Percentiles rank a stretch among this genome's conserved stretches.
Conservation (phyloP, 768 basidiomycete genomes). For the Russula vinacea region DNA sequence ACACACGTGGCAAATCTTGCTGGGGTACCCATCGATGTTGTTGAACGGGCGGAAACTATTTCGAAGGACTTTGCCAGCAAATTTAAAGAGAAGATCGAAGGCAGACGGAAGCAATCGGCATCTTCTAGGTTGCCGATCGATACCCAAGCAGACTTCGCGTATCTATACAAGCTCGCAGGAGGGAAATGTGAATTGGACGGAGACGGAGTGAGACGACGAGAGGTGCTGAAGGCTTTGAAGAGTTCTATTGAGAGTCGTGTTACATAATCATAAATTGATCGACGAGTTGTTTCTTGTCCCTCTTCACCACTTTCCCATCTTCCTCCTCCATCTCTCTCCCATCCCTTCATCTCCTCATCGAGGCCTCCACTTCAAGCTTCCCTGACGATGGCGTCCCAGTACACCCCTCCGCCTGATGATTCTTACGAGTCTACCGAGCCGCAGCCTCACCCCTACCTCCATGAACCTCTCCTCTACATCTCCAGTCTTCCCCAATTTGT, state of each 20-base stretch:
- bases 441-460: conserved; percentile 76
- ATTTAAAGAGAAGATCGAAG: conserved; percentile 77
- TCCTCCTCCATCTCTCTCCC: not conserved
- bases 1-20: conserved; percentile 95
- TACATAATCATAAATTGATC: conserved; percentile 29
- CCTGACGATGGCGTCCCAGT: conserved; percentile 23
- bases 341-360: not conserved
- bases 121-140: conserved; percentile 67
- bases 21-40: conserved; percentile 81
- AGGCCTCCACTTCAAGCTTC: not conserved
- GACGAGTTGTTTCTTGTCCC: conserved; percentile 16
- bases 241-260: conserved; percentile 35
- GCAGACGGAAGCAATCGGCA: conserved; percentile 53
- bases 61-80: conserved; percentile 84
- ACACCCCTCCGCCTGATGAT: conserved; percentile 26
- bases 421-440: conserved; percentile 28
- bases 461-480: conserved; percentile 79
- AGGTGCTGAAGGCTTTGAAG: conserved; percentile 56
- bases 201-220: conserved; percentile 50
- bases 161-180: conserved; percentile 60
- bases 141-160: conserved; percentile 88
- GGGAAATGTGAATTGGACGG: conserved; percentile 53
- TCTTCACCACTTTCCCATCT: not conserved
- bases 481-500: conserved; percentile 71
- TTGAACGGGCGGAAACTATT: conserved; percentile 82